Conservation (phyloP, 441 rosid genomes). For the Macaranga tanarius region DNA sequence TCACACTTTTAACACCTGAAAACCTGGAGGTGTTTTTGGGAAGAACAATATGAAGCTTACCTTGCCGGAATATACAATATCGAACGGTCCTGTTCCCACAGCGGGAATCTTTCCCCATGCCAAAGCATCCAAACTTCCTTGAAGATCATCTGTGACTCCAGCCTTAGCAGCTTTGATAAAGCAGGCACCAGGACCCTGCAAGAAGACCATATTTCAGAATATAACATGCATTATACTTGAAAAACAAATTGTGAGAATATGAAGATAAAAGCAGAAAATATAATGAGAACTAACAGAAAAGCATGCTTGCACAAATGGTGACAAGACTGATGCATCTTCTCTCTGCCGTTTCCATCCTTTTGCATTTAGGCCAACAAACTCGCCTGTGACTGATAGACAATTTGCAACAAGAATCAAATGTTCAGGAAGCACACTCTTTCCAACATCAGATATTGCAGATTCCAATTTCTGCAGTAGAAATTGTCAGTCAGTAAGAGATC, state of each 20-base stretch:
- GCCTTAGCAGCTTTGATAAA: slow-evolving; percentile 93
- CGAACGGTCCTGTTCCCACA: slow-evolving; percentile 81
- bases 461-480: slow-evolving; percentile 57
- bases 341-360: slow-evolving; percentile 74
- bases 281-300: slow-evolving; percentile 63
- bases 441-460: slow-evolving; percentile 81
- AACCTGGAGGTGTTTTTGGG: neutral
- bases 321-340: slow-evolving; percentile 54
- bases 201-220: slow-evolving; percentile 23
- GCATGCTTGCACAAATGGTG: slow-evolving; percentile 92
- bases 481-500: neutral
- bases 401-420: slow-evolving; percentile 75
- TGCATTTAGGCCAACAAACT: slow-evolving; percentile 81
- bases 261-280: slow-evolving; percentile 12
- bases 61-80: slow-evolving; percentile 62
- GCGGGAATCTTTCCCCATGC: slow-evolving; percentile 87
- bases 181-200: slow-evolving; percentile 80
- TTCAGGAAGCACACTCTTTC: slow-evolving; percentile 67
- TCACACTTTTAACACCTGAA: neutral
- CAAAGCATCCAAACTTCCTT: slow-evolving; percentile 80
- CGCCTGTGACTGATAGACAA: slow-evolving; percentile 77
- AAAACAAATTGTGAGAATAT: neutral
- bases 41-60: slow-evolving; percentile 36
- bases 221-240: slow-evolving; percentile 5
- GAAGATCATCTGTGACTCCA: slow-evolving; percentile 67